phyloP scores from a whole-genome alignment of 148 eudicot genomes.

The Nyssa sinensis region DNA sequence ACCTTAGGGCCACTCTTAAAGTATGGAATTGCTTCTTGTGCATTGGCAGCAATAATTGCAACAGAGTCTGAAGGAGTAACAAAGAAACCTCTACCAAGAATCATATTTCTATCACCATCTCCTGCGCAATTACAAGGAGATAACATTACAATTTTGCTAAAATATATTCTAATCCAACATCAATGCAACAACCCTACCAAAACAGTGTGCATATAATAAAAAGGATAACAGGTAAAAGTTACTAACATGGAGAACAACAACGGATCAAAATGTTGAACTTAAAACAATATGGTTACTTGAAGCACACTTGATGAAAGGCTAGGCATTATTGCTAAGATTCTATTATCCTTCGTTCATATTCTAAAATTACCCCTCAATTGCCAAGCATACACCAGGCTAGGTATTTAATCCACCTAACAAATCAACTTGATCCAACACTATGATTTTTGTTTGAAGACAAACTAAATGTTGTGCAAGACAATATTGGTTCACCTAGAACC shows the following conservation, averaged over 20 bases:
- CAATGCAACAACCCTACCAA: background rate
- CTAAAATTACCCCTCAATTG: background rate
- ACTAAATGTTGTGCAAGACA: too few relatives aligned
- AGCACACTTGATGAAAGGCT: background rate
- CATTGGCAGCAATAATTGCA: conserved; percentile 96
- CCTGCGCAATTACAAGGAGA: conserved; percentile 44
- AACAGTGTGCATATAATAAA: background rate
- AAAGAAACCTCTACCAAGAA: conserved; percentile 84
- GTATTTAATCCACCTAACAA: too few relatives aligned
- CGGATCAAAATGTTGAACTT: background rate
- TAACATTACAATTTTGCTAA: conserved; percentile 7
- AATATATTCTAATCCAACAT: background rate
- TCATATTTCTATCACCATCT: conserved; percentile 98
- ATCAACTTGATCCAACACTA: too few relatives aligned
- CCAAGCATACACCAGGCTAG: too few relatives aligned
- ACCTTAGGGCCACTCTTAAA: conserved; percentile 82
- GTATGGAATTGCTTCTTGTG: conserved; percentile 88
- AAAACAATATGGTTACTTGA: too few relatives aligned
- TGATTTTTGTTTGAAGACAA: too few relatives aligned
- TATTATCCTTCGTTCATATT: background rate
- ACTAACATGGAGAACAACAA: background rate
- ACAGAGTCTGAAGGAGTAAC: conserved; percentile 99
- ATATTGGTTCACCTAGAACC: too few relatives aligned
- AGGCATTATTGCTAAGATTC: background rate
- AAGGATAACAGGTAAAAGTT: background rate